Conservation (phyloP, 1,284 basidiomycete genomes). For the Ganoderma boninense region DNA sequence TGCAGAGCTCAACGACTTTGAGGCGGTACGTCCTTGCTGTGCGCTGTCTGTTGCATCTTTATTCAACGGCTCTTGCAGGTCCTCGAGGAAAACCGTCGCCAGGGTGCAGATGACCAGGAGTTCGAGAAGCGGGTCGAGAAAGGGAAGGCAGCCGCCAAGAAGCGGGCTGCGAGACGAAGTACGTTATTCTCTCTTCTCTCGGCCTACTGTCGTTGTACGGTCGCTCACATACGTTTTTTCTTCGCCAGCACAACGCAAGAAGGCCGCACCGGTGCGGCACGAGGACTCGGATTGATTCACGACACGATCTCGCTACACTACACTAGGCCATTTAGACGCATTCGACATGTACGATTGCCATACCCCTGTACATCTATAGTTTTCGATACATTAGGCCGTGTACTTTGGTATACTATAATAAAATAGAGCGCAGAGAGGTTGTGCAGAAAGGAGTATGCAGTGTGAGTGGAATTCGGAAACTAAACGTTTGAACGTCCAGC, state of each 20-base stretch:
- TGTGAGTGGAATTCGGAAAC: no score
- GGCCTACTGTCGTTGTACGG: background rate
- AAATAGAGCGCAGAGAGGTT: background rate
- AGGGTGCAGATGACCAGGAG: constrained; percentile 92
- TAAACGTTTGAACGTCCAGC: no score
- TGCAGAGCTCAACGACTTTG: constrained; percentile 90
- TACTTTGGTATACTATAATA: background rate
- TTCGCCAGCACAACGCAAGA: constrained; percentile 1
- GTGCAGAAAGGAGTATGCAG: no score
- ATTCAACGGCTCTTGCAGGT: constrained; percentile 57
- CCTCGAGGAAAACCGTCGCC: constrained; percentile 81
- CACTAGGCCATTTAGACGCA: background rate
- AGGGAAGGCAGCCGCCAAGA: constrained; percentile 84
- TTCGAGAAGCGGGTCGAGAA: constrained; percentile 85
- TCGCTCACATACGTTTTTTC: background rate
- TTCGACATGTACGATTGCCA: background rate
- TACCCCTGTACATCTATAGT: background rate
- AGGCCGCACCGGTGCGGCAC: background rate
- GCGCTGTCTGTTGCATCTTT: constrained; percentile 23
- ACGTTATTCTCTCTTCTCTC: background rate
- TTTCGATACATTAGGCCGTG: background rate
- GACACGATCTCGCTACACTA: background rate
- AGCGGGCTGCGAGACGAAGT: constrained; percentile 35
- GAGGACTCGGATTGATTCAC: constrained; percentile 1
- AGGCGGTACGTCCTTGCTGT: constrained; percentile 58